Evolutionary conservation across 495 filamentous ascomycete genomes (phyloP), one percentile per base, ranked within the genome.

Genomic region (Bryoglossum gracile): DNA sequence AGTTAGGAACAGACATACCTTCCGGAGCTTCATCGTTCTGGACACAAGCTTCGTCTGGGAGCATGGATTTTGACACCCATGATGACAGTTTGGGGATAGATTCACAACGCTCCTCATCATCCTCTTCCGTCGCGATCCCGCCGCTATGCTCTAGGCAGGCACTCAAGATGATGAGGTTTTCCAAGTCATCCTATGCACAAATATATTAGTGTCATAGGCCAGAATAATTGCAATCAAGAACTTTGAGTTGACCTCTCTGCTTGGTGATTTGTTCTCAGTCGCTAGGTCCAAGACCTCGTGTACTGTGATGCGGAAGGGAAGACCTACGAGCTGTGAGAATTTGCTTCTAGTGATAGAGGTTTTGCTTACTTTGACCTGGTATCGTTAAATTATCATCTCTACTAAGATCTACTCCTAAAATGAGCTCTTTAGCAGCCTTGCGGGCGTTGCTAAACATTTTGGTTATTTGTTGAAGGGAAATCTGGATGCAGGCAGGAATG

Each of bases 51-150:
- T 24, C 38, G 18, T 54, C 45, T 28, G 57, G 57, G 13, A 54
- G 42, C 2, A 54, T 57, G 11, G 21, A n/a, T 33, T 47, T 51
- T 25, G 57, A 51, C n/a, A 57, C 39, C 56, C 56, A 59, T 0
- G 43, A 19, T 3, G 34, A 50, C n/a, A 59, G 25, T 1, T 38
- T 42, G 17, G 3, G n/a, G 11, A 39, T 36, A 21, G 25, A 25
- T 14, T 49, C 45, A 5, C 42, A 14, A n/a, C 56, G 44, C 13
- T 38, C 22, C 17, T 28, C 24, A 9, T 14, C 45, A 5, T 11
- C 22, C 9, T 40, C 26, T 30, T 30, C 26, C 5, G 26, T 6
- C 5, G 3, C 11, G 30, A 8, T 19, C 18, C 8, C 8, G 38
- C 25, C n/a, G n/a, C n/a, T n/a, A n/a, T n/a, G 11, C 24, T 10